Percentiles rank a stretch among this genome's conserved stretches.
These are phyloP conservation scores for Canariomyces notabilis DNA, from an alignment of 2,329 filamentous ascomycete genomes.

Conservation along the genomic window DNA sequence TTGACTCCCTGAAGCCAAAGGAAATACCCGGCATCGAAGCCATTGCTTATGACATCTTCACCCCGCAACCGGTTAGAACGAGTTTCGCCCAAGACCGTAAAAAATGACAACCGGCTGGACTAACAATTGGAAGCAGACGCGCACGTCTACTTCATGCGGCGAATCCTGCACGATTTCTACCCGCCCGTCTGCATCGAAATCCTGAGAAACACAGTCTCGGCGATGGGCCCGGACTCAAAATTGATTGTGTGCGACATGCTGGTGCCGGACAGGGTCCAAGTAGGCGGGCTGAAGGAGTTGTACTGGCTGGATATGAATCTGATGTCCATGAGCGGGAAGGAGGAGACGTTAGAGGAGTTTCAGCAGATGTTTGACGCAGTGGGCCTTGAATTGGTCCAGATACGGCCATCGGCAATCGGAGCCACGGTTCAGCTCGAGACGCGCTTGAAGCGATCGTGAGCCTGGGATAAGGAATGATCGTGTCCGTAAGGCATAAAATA, in stretches of 20 bases:
- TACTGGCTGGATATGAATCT: constrained; percentile 32
- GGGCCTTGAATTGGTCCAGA: constrained; percentile 31
- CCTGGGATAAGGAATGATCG: not conserved
- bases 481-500: no score
- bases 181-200: constrained; percentile 29
- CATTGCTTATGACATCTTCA: constrained; percentile 28
- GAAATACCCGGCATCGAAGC: constrained; percentile 26
- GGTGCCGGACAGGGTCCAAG: constrained; percentile 29
- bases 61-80: constrained; percentile 26
- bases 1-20: constrained; percentile 26
- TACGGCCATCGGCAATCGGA: constrained; percentile 29
- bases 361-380: constrained; percentile 29
- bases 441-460: constrained; percentile 20
- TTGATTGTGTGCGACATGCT: constrained; percentile 34
- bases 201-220: constrained; percentile 28
- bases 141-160: constrained; percentile 32
- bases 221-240: constrained; percentile 31
- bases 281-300: constrained; percentile 24
- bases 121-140: constrained; percentile 23
- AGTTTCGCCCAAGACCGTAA: constrained; percentile 3
- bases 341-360: constrained; percentile 31
- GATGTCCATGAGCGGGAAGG: constrained; percentile 30
- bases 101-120: not conserved
- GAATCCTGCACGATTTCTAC: constrained; percentile 33
- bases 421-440: constrained; percentile 32